Conservation (phyloP, 139 green algal genomes). For the Micromonas pusilla region DNA sequence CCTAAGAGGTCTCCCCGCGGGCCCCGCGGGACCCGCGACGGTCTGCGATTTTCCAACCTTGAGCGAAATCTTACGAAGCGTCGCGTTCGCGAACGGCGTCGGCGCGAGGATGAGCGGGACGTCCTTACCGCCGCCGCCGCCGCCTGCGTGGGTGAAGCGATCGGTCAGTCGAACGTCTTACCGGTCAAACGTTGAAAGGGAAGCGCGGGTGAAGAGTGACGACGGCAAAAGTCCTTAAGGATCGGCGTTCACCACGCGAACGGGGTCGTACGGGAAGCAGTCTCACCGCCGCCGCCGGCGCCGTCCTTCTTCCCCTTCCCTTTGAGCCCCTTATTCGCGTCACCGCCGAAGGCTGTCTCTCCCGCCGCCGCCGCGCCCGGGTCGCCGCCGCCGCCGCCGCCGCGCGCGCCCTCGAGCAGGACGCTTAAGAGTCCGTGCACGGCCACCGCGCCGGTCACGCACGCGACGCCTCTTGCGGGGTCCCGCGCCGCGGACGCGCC, state of each 20-base stretch:
- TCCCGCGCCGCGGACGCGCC: not conserved
- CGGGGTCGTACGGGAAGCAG: no score
- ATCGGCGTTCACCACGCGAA: no score
- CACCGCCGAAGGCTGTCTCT: no score
- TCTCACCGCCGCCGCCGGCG: no score
- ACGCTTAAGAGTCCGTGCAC: constrained; percentile 15
- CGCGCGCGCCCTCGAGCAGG: not conserved
- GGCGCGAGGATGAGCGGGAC: not conserved
- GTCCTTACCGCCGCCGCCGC: not conserved
- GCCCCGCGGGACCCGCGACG: no score
- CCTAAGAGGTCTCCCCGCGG: not conserved
- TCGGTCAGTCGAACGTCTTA: no score
- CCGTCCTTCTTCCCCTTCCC: no score
- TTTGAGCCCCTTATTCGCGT: no score
- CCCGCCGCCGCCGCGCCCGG: not conserved
- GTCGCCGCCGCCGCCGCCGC: not conserved
- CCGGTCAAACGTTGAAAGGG: no score
- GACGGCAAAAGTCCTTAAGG: no score
- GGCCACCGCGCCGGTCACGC: not conserved
- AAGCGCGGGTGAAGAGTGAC: no score
- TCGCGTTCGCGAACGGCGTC: not conserved
- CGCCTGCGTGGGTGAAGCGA: no score
- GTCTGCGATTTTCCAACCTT: not conserved
- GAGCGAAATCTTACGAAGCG: not conserved
- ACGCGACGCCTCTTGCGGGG: not conserved